Percentiles rank a stretch among this genome's conserved stretches.
Evolutionary conservation across 164 flowering plant species (phyloP).

Genomic region (Macadamia tetraphylla): DNA sequence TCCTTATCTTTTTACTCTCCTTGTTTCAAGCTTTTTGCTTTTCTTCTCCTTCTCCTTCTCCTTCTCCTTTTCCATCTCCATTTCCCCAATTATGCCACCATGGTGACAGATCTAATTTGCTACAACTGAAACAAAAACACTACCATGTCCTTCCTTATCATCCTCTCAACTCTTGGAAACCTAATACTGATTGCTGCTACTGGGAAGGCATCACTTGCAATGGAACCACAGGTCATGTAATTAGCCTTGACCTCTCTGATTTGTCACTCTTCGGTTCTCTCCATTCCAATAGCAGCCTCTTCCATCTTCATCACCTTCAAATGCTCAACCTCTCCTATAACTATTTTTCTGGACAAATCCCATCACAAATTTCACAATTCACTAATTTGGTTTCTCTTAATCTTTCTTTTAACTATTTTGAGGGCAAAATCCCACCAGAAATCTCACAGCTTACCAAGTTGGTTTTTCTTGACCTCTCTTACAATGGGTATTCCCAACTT

Average conservation of each 20-base stretch:
- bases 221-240: too few species aligned
- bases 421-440: slow-evolving; percentile 13
- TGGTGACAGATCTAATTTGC: too few species aligned
- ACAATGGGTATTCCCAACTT: too few species aligned
- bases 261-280: slow-evolving; percentile 9
- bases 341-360: not conserved
- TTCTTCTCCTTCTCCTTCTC: too few species aligned
- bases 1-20: too few species aligned
- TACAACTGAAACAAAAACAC: too few species aligned
- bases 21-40: too few species aligned
- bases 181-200: slow-evolving; percentile 3
- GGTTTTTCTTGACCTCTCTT: not conserved
- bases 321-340: slow-evolving; percentile 9
- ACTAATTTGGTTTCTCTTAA: slow-evolving; percentile 7
- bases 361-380: slow-evolving; percentile 2
- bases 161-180: not conserved
- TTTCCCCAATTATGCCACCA: too few species aligned
- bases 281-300: slow-evolving; percentile 12
- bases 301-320: slow-evolving; percentile 11
- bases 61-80: too few species aligned
- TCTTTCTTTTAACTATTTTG: slow-evolving; percentile 3
- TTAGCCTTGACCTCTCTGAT: too few species aligned
- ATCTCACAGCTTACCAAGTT: not conserved
- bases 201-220: too few species aligned
- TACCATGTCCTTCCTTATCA: too few species aligned